phyloP scores from a whole-genome alignment of 352 stramenopile species.

The Globisporangium heterothallicum region DNA sequence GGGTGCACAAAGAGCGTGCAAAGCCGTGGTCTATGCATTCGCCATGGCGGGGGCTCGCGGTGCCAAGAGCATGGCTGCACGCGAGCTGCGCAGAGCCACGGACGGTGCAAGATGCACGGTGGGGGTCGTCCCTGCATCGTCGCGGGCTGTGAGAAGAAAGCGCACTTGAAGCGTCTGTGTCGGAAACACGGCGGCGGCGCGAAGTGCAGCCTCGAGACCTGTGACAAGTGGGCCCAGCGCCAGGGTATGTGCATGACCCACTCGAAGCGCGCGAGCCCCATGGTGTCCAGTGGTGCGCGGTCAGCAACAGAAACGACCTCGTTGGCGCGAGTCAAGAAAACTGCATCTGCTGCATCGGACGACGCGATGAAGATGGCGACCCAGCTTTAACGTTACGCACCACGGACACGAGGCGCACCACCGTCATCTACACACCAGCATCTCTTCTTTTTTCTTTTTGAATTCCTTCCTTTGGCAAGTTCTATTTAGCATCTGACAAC shows the following conservation, averaged over 20 bases:
- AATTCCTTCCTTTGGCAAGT: not conserved
- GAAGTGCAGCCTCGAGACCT: conserved; percentile 61
- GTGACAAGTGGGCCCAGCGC: conserved; percentile 82
- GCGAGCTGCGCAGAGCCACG: conserved; percentile 66
- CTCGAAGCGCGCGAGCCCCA: conserved; percentile 39
- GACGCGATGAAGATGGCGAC: not conserved
- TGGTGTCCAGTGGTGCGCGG: not conserved
- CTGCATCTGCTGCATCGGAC: not conserved
- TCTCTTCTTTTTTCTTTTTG: not conserved
- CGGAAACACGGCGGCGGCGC: conserved; percentile 77
- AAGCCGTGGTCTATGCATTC: conserved; percentile 53
- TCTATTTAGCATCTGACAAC: not conserved
- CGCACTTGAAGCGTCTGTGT: conserved; percentile 75
- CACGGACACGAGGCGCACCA: not conserved
- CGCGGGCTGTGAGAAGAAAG: conserved; percentile 74
- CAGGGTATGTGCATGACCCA: conserved; percentile 85
- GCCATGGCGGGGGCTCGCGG: conserved; percentile 69
- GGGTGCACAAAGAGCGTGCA: conserved; percentile 82
- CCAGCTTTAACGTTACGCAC: not conserved
- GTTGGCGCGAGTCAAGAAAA: not conserved
- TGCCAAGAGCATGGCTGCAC: conserved; percentile 61
- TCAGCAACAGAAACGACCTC: too few relatives aligned
- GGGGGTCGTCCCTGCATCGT: conserved; percentile 52
- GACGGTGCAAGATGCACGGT: conserved; percentile 59
- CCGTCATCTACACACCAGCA: too few relatives aligned